phyloP scores from a whole-genome alignment of 495 filamentous ascomycete genomes.

The Darksidea phi region DNA sequence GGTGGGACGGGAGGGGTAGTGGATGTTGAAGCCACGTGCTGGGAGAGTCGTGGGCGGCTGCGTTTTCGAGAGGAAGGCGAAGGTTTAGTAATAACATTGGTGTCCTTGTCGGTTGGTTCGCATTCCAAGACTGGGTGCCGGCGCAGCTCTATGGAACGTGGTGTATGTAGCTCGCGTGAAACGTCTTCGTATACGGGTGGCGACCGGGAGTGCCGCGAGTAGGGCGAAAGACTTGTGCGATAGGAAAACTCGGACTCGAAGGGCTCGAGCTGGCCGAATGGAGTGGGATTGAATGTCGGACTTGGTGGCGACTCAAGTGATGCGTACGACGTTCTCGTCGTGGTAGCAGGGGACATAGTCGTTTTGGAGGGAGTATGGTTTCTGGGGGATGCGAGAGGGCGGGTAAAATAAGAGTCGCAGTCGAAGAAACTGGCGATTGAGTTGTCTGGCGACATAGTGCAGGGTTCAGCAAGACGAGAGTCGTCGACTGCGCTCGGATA shows the following conservation, averaged over 20 bases:
- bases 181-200: conserved; percentile 28
- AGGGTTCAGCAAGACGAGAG: conserved; percentile 29
- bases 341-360: neutral
- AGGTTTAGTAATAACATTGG: conserved; percentile 3
- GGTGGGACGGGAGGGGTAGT: conserved; percentile 6
- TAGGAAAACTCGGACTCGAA: conserved; percentile 1
- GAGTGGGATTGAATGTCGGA: conserved; percentile 6
- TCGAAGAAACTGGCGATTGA: conserved; percentile 19
- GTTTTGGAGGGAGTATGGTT: conserved; percentile 6
- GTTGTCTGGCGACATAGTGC: conserved; percentile 16
- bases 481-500: conserved; percentile 27
- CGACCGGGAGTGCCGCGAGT: conserved; percentile 8
- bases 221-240: conserved; percentile 3
- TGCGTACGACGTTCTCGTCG: neutral
- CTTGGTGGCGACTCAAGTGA: neutral
- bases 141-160: neutral
- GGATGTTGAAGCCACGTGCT: conserved; percentile 6
- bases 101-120: conserved; percentile 9
- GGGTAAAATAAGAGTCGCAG: conserved; percentile 21
- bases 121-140: conserved; percentile 16
- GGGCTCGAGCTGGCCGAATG: conserved; percentile 10
- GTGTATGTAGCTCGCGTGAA: neutral
- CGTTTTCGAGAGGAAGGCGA: conserved; percentile 22
- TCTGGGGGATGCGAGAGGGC: neutral
- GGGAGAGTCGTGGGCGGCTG: conserved; percentile 23